Percentiles rank a stretch among this genome's conserved stretches.
phyloP scores from a whole-genome alignment of 176 grass and related monocot species.

The Oryza nivara region DNA sequence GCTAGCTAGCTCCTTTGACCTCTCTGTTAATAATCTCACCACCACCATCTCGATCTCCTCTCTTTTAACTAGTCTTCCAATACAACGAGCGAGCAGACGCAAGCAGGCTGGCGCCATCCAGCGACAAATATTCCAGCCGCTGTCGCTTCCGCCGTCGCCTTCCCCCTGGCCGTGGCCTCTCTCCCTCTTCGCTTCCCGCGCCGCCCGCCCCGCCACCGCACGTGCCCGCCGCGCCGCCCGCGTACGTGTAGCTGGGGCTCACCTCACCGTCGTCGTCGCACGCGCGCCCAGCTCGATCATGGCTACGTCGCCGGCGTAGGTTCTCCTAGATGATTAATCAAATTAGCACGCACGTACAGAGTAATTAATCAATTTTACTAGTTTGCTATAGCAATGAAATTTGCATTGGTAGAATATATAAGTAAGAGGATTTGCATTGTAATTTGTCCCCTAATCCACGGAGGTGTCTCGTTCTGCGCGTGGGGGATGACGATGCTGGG shows the following conservation, averaged over 20 bases:
- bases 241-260: too few species aligned
- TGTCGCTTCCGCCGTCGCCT: conserved; percentile 64
- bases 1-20: neutral
- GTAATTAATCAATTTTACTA: neutral
- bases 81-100: neutral
- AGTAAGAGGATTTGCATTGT: neutral
- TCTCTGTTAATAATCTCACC: neutral
- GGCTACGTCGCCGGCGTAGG: neutral
- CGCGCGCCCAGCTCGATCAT: neutral
- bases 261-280: too few species aligned
- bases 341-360: neutral
- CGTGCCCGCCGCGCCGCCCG: conserved; percentile 32
- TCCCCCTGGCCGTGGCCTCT: conserved; percentile 36
- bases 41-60: neutral
- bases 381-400: neutral
- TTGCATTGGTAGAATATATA: too few species aligned
- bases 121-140: conserved; percentile 61
- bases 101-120: conserved; percentile 24
- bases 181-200: conserved; percentile 5
- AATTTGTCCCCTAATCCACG: conserved; percentile 52
- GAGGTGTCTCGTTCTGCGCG: conserved; percentile 43
- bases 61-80: neutral
- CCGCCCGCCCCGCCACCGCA: conserved; percentile 36
- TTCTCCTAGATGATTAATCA: neutral
- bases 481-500: neutral